Evolutionary conservation across 139 green algal genomes (phyloP).

Genomic region (Chlorella sp.): DNA sequence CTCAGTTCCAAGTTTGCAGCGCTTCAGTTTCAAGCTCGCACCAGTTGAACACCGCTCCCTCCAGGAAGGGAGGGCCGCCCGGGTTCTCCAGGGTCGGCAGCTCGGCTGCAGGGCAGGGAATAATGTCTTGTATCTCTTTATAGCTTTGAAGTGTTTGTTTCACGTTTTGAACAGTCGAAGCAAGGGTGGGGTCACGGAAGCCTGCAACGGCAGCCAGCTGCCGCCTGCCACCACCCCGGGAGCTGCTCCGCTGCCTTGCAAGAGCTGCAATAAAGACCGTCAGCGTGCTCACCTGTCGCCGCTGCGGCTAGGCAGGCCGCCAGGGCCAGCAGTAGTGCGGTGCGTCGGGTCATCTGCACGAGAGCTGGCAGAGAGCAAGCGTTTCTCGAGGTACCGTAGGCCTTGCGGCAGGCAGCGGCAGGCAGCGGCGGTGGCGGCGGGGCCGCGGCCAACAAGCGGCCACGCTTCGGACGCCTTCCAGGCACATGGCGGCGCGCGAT

Average conservation of each 20-base stretch:
- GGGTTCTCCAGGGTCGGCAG: constrained; percentile 1
- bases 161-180: no score
- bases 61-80: background rate
- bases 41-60: background rate
- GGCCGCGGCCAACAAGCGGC: no score
- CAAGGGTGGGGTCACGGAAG: background rate
- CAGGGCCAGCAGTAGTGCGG: background rate
- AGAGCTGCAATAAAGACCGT: background rate
- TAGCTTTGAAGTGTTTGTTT: no score
- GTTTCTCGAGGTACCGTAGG: no score
- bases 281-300: background rate
- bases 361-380: no score
- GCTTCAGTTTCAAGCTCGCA: no score
- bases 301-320: background rate
- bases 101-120: background rate
- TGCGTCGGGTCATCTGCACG: background rate
- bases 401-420: no score
- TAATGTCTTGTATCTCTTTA: no score
- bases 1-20: no score
- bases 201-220: background rate
- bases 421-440: no score
- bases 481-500: no score
- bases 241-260: background rate
- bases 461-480: no score
- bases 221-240: background rate